These are phyloP conservation scores for Xylaria sp. DNA, from an alignment of 2,329 filamentous ascomycete species.

Conservation along the genomic window DNA sequence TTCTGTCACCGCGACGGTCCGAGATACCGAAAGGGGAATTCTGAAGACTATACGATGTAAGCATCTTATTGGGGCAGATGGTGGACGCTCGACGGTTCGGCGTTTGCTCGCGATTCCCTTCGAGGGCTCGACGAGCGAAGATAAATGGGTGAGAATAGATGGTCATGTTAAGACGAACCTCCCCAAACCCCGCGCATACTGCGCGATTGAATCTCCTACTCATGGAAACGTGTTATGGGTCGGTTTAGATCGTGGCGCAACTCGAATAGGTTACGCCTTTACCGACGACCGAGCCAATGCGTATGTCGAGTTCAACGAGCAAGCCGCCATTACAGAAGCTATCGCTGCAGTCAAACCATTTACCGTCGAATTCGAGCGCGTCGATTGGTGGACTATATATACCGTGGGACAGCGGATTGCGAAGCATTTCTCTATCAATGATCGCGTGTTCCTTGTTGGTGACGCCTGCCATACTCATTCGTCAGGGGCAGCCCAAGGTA, in stretches of 20 bases:
- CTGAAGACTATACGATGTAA: constrained; percentile 49
- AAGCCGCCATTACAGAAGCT: constrained; percentile 34
- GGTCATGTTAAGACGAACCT: constrained; percentile 61
- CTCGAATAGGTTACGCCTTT: constrained; percentile 65
- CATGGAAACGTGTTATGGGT: constrained; percentile 68
- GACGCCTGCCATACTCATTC: constrained; percentile 68
- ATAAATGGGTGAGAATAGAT: constrained; percentile 65
- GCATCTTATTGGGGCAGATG: constrained; percentile 64
- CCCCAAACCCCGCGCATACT: constrained; percentile 60
- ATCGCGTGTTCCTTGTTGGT: constrained; percentile 64
- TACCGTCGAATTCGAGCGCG: constrained; percentile 54
- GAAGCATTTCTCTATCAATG: constrained; percentile 53
- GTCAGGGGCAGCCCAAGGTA: constrained; percentile 66
- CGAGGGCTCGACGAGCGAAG: constrained; percentile 60
- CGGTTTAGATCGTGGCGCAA: constrained; percentile 63
- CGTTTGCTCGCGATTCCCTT: constrained; percentile 59
- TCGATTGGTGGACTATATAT: constrained; percentile 56
- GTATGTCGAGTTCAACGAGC: constrained; percentile 52
- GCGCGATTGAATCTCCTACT: constrained; percentile 61
- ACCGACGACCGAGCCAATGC: constrained; percentile 55
- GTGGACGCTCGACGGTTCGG: constrained; percentile 61
- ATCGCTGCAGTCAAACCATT: constrained; percentile 48
- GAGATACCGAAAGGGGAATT: constrained; percentile 3
- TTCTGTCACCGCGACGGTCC: constrained; percentile 29
- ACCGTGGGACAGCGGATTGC: constrained; percentile 41